A percentile compares a stretch with the other conserved stretches of the same genome.
Evolutionary conservation across 768 basidiomycete genomes (phyloP).

Genomic region (Trametopsis cervina): DNA sequence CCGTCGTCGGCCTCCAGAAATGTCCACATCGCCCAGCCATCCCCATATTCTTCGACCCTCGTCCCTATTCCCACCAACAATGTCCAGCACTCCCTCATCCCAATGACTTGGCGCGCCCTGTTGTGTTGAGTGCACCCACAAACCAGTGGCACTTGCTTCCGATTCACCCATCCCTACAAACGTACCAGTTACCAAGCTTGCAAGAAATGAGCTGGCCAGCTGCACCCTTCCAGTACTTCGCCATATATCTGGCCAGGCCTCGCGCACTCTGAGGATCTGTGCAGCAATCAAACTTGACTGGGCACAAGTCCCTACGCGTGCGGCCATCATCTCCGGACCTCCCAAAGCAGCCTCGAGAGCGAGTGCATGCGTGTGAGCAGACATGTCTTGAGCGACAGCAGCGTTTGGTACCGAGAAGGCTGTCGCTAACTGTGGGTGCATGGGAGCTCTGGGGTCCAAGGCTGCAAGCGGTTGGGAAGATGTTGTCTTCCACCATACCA

Average conservation of each 20-base stretch:
- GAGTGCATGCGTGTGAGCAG: conserved; percentile 71
- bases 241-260: conserved; percentile 79
- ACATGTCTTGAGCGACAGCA: conserved; percentile 73
- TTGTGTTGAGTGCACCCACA: conserved; percentile 52
- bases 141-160: conserved; percentile 71
- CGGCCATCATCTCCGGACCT: conserved; percentile 71
- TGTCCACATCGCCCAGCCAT: conserved; percentile 81
- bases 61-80: conserved; percentile 69
- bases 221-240: conserved; percentile 68
- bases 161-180: conserved; percentile 69
- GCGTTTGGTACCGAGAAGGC: conserved; percentile 69
- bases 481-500: conserved; percentile 85
- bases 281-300: conserved; percentile 66
- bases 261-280: conserved; percentile 72
- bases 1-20: conserved; percentile 54
- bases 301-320: conserved; percentile 68
- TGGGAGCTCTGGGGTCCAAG: conserved; percentile 61
- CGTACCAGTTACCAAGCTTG: conserved; percentile 63
- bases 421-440: conserved; percentile 62
- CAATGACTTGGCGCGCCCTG: conserved; percentile 37
- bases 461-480: conserved; percentile 66
- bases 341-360: conserved; percentile 71
- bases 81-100: conserved; percentile 75
- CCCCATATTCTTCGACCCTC: conserved; percentile 66
- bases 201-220: conserved; percentile 69